Percentiles rank a stretch among this genome's conserved stretches.
phyloP scores from a whole-genome alignment of 108 stramenopile species.

The Nannochloropsis salina region DNA sequence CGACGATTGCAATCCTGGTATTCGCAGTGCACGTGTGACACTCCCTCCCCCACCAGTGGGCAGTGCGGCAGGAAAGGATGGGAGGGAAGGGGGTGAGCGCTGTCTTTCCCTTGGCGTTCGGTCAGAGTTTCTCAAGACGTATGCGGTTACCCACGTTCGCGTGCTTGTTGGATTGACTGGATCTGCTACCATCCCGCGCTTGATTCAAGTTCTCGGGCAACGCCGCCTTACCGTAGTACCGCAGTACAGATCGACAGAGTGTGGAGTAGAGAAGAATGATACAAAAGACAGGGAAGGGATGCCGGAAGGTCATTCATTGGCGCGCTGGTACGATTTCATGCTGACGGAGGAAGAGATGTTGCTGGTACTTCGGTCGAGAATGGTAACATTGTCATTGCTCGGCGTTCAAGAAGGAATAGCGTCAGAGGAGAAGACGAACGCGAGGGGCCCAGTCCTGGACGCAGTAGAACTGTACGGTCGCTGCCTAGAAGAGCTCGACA shows the following conservation, averaged over 20 bases:
- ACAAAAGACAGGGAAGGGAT: neutral
- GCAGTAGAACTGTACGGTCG: conserved; percentile 5
- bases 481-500: neutral
- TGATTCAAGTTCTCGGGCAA: neutral
- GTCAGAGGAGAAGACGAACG: neutral
- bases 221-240: neutral
- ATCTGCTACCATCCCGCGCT: neutral
- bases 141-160: neutral
- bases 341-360: conserved; percentile 13
- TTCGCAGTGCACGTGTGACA: neutral
- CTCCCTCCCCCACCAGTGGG: neutral
- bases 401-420: neutral
- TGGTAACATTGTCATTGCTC: neutral
- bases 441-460: neutral
- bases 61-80: neutral
- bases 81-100: neutral
- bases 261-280: neutral
- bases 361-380: neutral
- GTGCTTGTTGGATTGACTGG: neutral
- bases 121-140: neutral
- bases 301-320: neutral
- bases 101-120: neutral
- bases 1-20: neutral
- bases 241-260: neutral
- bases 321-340: neutral